Base-by-base conservation (phyloP, 106 monocot species). In the Acorus calamus region DNA sequence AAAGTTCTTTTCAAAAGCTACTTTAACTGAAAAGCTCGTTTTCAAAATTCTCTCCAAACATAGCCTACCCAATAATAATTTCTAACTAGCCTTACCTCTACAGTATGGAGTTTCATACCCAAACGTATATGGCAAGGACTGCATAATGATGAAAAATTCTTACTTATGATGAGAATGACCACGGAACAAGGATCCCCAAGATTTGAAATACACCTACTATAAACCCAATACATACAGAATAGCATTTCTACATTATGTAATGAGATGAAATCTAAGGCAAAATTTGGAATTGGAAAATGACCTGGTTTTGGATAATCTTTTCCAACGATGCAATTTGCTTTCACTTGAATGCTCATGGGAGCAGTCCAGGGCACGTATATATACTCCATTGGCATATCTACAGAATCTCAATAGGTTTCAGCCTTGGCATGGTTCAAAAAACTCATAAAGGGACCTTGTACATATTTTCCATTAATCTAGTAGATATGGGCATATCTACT, bases 361-460 rank as follows among this genome's bases (percentile, higher is more conserved):
- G 93, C 88, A 64, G 78, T 83, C 88, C 88, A 93, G 55, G 93
- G 93, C 73, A 88, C 93, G 58, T 93, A 93, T 66, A 93, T 88
- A 51, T 83, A 93, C 78, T 93, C 77, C 51, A 78, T 85, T 11
- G 92, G 93, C 75, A 93, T 85, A 73, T 88, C 88, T 93, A 64
- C 46, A 64, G 68, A 28, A 0, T 28, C 28, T 28, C 28, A 28
- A 28, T 28, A 28, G 28, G 28, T 28, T 28, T 28, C 28, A 28
- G 28, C 28, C 28, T 28, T 28, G 28, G 28, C 28, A 28, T 28
- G 28, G 28, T 28, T 28, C 28, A 28, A 28, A 28, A 28, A 28
- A 28, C 0, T 28, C 28, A 28, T 28, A 28, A 28, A 28, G 28
- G 28, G 28, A 28, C 28, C 28, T 28, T 28, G 28, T 28, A 28